Conservation (phyloP, 306 rosid species). For the Medicago lupulina region DNA sequence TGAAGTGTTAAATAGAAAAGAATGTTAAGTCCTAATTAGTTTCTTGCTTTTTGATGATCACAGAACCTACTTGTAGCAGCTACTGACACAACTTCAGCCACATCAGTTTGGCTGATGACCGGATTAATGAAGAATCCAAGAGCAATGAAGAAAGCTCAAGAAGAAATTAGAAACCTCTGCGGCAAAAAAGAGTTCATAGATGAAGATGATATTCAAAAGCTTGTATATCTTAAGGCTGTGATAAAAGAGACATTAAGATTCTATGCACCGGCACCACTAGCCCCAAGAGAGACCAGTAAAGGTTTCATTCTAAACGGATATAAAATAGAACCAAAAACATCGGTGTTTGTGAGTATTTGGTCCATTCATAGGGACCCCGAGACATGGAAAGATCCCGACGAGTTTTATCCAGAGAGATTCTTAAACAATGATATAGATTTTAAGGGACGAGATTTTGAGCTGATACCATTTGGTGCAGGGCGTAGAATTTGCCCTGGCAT, state of each 20-base stretch:
- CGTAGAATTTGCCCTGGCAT: conserved; percentile 21
- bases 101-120: conserved; percentile 22
- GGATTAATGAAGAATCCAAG: conserved; percentile 17
- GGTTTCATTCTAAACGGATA: conserved; percentile 1
- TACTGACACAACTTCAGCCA: conserved; percentile 11
- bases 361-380: background rate
- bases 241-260: conserved; percentile 14
- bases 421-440: background rate
- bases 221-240: conserved; percentile 11
- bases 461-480: conserved; percentile 6
- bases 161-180: background rate
- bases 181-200: conserved; percentile 8
- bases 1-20: too few relatives aligned
- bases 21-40: too few relatives aligned
- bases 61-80: conserved; percentile 18
- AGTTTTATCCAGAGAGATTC: conserved; percentile 5
- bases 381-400: background rate
- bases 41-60: background rate
- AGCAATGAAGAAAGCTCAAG: conserved; percentile 18
- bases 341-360: background rate
- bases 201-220: conserved; percentile 18
- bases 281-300: background rate
- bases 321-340: background rate
- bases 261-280: conserved; percentile 3
- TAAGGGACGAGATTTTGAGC: background rate